Percentiles rank a stretch among this genome's conserved stretches.
phyloP scores from a whole-genome alignment of 345 rosid genomes.

The Gossypium australe region DNA sequence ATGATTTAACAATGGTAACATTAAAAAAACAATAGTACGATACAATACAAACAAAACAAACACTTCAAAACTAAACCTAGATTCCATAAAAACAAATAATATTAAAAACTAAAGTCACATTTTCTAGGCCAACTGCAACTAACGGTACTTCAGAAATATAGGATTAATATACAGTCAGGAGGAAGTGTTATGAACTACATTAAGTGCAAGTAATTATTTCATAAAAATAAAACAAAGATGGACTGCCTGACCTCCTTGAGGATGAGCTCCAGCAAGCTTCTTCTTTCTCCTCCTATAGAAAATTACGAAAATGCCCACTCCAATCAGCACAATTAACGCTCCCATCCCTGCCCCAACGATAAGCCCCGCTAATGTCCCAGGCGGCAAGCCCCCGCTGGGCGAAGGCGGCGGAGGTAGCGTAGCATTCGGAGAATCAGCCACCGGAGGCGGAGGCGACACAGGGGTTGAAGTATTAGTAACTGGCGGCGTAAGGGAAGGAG shows the following conservation, averaged over 20 bases:
- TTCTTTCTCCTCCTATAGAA: conserved; percentile 27
- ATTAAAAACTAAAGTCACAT: background rate
- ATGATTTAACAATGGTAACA: background rate
- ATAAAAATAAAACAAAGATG: background rate
- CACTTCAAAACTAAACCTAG: background rate
- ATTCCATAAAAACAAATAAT: background rate
- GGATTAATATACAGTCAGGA: background rate
- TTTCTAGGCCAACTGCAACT: background rate
- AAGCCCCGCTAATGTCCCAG: conserved; percentile 27
- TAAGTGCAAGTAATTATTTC: background rate
- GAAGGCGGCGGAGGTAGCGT: background rate
- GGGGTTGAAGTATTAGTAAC: background rate
- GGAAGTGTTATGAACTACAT: background rate
- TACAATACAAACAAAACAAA: background rate
- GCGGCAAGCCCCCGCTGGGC: conserved; percentile 10
- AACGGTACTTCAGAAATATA: background rate
- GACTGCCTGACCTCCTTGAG: conserved; percentile 22
- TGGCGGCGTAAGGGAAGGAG: background rate
- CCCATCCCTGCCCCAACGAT: conserved; percentile 29
- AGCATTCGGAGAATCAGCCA: background rate
- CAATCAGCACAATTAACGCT: conserved; percentile 26
- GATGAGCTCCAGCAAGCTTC: conserved; percentile 12
- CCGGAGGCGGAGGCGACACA: background rate
- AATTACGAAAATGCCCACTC: conserved; percentile 27
- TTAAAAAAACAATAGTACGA: background rate